Evolutionary conservation across 2,329 filamentous ascomycete species (phyloP).

Genomic region (Trichoderma polysporum): DNA sequence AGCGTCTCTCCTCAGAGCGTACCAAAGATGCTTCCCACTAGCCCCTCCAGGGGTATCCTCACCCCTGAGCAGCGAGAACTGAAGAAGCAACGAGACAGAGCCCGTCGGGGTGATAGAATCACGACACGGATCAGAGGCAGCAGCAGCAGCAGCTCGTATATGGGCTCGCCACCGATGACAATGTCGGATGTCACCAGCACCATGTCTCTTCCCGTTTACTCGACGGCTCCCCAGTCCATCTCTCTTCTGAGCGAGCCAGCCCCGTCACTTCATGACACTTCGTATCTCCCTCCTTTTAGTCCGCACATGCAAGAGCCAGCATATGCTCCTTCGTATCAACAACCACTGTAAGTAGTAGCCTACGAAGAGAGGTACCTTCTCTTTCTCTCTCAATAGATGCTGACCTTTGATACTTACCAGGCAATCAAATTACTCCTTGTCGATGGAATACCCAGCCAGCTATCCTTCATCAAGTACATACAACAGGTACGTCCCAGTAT

Average conservation of each 20-base stretch:
- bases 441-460: slow-evolving; percentile 44
- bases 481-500: slow-evolving; percentile 38
- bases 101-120: slow-evolving; percentile 58
- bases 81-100: slow-evolving; percentile 60
- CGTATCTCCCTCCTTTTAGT: slow-evolving; percentile 53
- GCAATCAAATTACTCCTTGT: slow-evolving; percentile 42
- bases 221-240: slow-evolving; percentile 50
- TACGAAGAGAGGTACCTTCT: background rate
- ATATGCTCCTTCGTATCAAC: slow-evolving; percentile 37
- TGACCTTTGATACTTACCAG: slow-evolving; percentile 32
- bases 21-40: slow-evolving; percentile 56
- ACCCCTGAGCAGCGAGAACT: slow-evolving; percentile 62
- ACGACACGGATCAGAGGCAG: slow-evolving; percentile 46
- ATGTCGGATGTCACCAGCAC: slow-evolving; percentile 43
- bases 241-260: slow-evolving; percentile 52
- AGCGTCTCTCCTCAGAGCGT: slow-evolving; percentile 52
- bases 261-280: slow-evolving; percentile 41
- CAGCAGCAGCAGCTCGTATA: slow-evolving; percentile 45
- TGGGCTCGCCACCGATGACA: slow-evolving; percentile 38
- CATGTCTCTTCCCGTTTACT: slow-evolving; percentile 51
- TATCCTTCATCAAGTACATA: slow-evolving; percentile 39
- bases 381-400: background rate
- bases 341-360: slow-evolving; percentile 37
- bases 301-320: slow-evolving; percentile 47
- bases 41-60: slow-evolving; percentile 54